Percentiles rank a stretch among this genome's conserved stretches.
Evolutionary conservation across 176 grass and related monocot genomes (phyloP).

Genomic region (Cenchrus americanus): DNA sequence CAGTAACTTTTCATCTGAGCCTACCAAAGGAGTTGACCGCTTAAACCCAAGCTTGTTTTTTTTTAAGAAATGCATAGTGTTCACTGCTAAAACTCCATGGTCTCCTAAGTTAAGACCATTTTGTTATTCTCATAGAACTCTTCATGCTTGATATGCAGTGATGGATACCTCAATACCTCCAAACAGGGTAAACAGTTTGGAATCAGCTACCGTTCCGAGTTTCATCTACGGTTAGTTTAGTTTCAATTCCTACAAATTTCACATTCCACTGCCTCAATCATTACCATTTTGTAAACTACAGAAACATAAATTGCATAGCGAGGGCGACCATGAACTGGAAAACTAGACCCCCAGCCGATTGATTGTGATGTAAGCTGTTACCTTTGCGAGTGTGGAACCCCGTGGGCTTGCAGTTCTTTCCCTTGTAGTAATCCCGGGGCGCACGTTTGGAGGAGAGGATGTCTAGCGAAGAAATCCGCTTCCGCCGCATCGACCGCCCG

Average conservation of each 20-base stretch:
- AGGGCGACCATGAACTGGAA: neutral
- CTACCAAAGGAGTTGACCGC: neutral
- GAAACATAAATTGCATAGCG: neutral
- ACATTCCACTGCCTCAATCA: neutral
- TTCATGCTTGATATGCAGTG: neutral
- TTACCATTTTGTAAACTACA: neutral
- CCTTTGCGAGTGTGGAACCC: slow-evolving; percentile 99
- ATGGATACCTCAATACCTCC: neutral
- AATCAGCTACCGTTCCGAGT: neutral
- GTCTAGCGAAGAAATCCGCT: slow-evolving; percentile 71
- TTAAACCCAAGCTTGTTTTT: neutral
- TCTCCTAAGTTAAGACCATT: neutral
- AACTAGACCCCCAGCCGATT: neutral
- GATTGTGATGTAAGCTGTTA: neutral
- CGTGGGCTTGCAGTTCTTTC: slow-evolving; percentile 98
- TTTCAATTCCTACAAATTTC: neutral
- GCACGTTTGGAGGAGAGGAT: slow-evolving; percentile 91
- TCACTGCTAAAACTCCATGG: neutral
- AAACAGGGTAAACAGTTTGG: neutral
- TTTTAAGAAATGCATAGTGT: neutral
- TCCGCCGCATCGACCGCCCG: slow-evolving; percentile 79
- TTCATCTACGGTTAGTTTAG: neutral
- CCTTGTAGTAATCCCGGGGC: slow-evolving; percentile 92
- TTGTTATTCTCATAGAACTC: neutral
- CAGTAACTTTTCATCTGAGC: neutral